These are phyloP conservation scores for Aspergillus tubingensis DNA, from an alignment of 2,329 filamentous ascomycete genomes.

Conservation along the genomic window DNA sequence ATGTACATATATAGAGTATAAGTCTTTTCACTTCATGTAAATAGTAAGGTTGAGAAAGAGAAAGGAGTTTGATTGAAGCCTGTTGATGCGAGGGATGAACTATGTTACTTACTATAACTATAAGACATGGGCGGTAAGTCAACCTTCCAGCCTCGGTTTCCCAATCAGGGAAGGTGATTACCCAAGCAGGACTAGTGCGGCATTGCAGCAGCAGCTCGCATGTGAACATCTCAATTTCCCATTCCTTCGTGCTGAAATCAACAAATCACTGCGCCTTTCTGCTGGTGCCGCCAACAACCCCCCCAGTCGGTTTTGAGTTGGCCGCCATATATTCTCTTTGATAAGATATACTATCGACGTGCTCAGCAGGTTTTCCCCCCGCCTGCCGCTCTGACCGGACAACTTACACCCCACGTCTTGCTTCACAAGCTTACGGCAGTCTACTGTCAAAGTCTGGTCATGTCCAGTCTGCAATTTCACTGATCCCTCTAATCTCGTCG, in stretches of 20 bases:
- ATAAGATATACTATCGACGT: too few species aligned
- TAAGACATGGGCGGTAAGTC: neutral
- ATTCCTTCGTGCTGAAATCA: neutral
- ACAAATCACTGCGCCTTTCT: neutral
- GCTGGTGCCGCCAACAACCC: neutral
- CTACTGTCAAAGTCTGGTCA: neutral
- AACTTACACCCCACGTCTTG: neutral
- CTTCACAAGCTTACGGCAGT: neutral
- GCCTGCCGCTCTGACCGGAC: too few species aligned
- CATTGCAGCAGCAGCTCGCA: neutral
- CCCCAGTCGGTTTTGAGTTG: too few species aligned
- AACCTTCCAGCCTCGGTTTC: neutral
- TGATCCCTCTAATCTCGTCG: neutral
- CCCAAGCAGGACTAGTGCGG: neutral
- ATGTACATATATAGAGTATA: neutral
- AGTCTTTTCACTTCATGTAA: neutral
- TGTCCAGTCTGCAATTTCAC: neutral
- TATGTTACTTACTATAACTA: too few species aligned
- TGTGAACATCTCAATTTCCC: neutral
- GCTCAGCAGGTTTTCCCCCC: neutral
- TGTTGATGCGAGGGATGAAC: neutral
- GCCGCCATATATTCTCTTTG: too few species aligned
- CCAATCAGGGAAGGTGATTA: neutral
- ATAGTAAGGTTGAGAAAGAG: neutral
- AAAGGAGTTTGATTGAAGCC: neutral